Evolutionary conservation across 148 eudicot species (phyloP), one percentile per base, ranked within the genome.

Genomic region (Persicaria tinctoria): DNA sequence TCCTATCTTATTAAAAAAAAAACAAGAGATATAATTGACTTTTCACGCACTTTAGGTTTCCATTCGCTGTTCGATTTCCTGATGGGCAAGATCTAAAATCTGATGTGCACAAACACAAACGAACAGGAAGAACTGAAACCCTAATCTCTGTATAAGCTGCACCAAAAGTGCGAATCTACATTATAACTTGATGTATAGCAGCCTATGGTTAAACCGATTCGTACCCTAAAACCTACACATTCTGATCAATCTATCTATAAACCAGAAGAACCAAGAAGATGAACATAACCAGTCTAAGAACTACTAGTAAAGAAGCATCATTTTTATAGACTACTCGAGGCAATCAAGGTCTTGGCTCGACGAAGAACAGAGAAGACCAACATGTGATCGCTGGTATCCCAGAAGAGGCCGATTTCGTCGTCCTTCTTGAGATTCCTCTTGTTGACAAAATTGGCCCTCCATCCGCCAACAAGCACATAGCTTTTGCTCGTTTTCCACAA

Each of bases 381-480:
- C n/a, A 10, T 38, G 3, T 41, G 0, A 2, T 64, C 8, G 0
- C 4, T 10, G 1, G 0, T 2, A 13, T 32, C 12, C 70, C 70
- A 64, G n/a, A 64, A 64, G 70, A 64, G 46, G 5, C 70, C 70
- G n/a, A 64, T 38, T 46, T 38, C 46, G 5, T 64, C 70, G 41
- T 38, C 70, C 2, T 13, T 41, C 2, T 41, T 4, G 2, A 64
- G n/a, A 13, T 41, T 38, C 46, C 70, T 38, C n/a, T 47, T 38
- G 1, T 13, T 13, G 1, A 64, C 70, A 5, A 64, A 64, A 12
- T 38, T 46, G 12, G 2, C 9, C 12, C 8, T 64, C 70, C 70
- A 64, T 3, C 70, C 70, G 38, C 45, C 70, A 4, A 3, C 12
- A 14, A 64, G 4, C 0, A 64, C n/a, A 64, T 12, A 64, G 17